Percentiles rank a stretch among this genome's conserved stretches.
Conservation (phyloP, 2,329 filamentous ascomycete genomes). For the Cercospora sp. region DNA sequence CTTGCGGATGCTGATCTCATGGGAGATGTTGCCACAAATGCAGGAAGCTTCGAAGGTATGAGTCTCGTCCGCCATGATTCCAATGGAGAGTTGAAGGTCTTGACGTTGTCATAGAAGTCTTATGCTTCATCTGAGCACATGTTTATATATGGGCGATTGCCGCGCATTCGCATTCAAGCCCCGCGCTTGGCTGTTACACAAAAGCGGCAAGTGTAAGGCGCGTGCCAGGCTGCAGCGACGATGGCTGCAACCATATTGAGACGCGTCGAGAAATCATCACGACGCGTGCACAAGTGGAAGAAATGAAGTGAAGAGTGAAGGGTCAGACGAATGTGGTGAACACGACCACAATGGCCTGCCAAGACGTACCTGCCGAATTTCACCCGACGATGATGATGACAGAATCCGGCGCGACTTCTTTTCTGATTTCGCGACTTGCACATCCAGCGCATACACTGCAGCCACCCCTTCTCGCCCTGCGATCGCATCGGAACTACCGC, state of each 20-base stretch:
- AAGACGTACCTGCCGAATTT: slow-evolving; percentile 1
- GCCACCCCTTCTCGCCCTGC: background rate
- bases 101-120: background rate
- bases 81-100: background rate
- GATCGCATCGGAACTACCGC: background rate
- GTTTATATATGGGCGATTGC: background rate
- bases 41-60: slow-evolving; percentile 37
- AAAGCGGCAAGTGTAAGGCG: background rate
- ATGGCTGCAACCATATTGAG: background rate
- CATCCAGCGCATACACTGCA: background rate
- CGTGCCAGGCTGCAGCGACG: background rate
- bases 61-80: slow-evolving; percentile 21
- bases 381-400: slow-evolving; percentile 7
- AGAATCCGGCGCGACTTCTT: slow-evolving; percentile 4
- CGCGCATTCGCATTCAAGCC: background rate
- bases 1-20: slow-evolving; percentile 41
- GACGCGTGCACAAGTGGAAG: background rate
- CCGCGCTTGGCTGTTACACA: background rate
- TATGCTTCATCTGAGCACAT: background rate
- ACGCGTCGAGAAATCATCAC: background rate
- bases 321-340: background rate
- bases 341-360: slow-evolving; percentile 3
- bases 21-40: slow-evolving; percentile 41
- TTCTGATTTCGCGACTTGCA: slow-evolving; percentile 2
- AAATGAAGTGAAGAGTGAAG: background rate